Evolutionary conservation across 2,329 filamentous ascomycete genomes (phyloP).

Genomic region (Meredithiella fracta): DNA sequence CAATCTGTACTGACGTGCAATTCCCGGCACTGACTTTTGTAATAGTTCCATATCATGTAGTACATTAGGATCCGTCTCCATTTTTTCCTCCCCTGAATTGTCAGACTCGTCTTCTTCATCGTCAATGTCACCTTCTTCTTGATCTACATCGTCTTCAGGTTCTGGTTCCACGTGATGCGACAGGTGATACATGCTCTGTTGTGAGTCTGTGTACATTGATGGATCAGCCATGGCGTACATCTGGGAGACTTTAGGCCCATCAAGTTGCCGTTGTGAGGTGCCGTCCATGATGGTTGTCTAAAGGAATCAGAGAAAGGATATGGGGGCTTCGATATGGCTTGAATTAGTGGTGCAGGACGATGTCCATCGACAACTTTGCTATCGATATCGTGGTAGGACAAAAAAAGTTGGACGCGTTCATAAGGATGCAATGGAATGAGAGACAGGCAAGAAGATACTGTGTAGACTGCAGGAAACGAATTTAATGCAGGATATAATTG

Average conservation of each 20-base stretch:
- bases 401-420: not conserved
- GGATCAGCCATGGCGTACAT: slow-evolving; percentile 13
- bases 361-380: not conserved
- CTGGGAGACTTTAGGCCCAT: slow-evolving; percentile 9
- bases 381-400: not conserved
- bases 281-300: not conserved
- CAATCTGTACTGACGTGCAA: slow-evolving; percentile 68
- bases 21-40: slow-evolving; percentile 65
- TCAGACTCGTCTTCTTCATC: slow-evolving; percentile 28
- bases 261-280: not conserved
- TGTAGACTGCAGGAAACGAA: not conserved
- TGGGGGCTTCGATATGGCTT: not conserved
- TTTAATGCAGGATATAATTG: not conserved
- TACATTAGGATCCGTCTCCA: slow-evolving; percentile 48
- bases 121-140: slow-evolving; percentile 22
- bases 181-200: slow-evolving; percentile 5
- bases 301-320: not conserved
- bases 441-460: not conserved
- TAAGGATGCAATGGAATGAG: not conserved
- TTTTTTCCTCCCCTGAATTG: slow-evolving; percentile 38
- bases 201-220: slow-evolving; percentile 6
- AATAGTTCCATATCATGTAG: slow-evolving; percentile 78
- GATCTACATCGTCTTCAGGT: slow-evolving; percentile 20
- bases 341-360: not conserved
- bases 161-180: not conserved